These are phyloP conservation scores for Helianthus annuus DNA, from an alignment of 129 eudicot species.

Conservation along the genomic window DNA sequence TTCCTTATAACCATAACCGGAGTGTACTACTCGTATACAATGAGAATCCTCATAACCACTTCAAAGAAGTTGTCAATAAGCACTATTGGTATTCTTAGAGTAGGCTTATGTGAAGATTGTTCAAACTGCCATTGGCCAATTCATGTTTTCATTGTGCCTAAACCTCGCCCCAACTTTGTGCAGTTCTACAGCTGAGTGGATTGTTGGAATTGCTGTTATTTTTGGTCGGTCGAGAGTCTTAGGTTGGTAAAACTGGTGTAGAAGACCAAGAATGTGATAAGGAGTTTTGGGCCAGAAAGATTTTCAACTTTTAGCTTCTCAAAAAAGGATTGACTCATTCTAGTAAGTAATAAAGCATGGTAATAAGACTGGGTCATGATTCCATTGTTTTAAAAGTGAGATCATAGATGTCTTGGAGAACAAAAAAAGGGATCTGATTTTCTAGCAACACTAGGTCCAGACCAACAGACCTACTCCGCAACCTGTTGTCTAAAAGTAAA, in stretches of 20 bases:
- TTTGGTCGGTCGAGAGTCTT: background rate
- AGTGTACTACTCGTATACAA: slow-evolving; percentile 21
- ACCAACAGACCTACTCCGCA: background rate
- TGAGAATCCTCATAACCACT: slow-evolving; percentile 18
- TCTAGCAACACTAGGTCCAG: slow-evolving; percentile 23
- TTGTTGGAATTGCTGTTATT: background rate
- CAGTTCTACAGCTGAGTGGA: slow-evolving; percentile 13
- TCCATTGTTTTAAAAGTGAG: background rate
- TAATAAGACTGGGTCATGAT: background rate
- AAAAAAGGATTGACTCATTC: background rate
- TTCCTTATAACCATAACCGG: too few relatives aligned
- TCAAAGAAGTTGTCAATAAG: background rate
- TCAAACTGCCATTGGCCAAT: background rate
- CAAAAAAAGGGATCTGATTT: slow-evolving; percentile 27
- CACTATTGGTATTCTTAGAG: slow-evolving; percentile 2
- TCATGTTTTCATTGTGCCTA: background rate
- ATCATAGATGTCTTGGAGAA: slow-evolving; percentile 21
- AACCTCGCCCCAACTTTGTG: slow-evolving; percentile 16
- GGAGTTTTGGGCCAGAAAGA: background rate
- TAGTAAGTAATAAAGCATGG: background rate
- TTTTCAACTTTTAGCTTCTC: too few relatives aligned
- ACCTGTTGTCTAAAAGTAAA: background rate
- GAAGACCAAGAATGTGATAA: slow-evolving; percentile 20
- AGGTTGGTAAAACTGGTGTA: slow-evolving; percentile 4
- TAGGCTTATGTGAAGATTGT: slow-evolving; percentile 10